These are phyloP conservation scores for Amesomyces nigricolor DNA, from an alignment of 2,329 filamentous ascomycete species.

Conservation along the genomic window DNA sequence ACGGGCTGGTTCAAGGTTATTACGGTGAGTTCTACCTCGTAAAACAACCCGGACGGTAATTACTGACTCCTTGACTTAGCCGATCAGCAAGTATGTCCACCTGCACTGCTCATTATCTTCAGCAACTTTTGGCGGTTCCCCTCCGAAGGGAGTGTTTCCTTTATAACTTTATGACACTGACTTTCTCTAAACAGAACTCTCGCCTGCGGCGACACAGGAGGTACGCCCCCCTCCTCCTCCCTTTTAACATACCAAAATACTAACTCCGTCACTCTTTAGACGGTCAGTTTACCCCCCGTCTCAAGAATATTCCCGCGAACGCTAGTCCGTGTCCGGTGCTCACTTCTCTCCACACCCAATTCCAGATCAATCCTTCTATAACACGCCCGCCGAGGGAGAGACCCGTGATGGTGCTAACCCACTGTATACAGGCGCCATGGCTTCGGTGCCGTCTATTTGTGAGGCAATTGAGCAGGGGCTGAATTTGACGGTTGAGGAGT, in stretches of 20 bases:
- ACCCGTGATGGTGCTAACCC: conserved; percentile 2
- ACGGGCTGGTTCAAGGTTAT: conserved; percentile 25
- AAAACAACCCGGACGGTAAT: too few species aligned
- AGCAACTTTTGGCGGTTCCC: too few species aligned
- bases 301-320: neutral
- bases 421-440: conserved; percentile 23
- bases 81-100: conserved; percentile 23
- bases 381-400: neutral
- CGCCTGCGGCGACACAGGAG: conserved; percentile 66
- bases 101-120: too few species aligned
- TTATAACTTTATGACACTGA: neutral
- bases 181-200: conserved; percentile 51
- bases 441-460: conserved; percentile 21
- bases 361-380: conserved; percentile 1
- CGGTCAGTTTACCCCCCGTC: conserved; percentile 12
- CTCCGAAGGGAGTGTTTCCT: too few species aligned
- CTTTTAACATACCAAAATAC: neutral
- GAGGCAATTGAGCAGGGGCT: conserved; percentile 52
- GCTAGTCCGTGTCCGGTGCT: neutral
- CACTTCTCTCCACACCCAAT: neutral
- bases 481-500: conserved; percentile 26
- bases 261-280: conserved; percentile 1
- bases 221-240: conserved; percentile 4
- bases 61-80: conserved; percentile 10
- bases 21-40: conserved; percentile 58